Base-by-base conservation (phyloP, 1,284 basidiomycete species). In the Puccinia polysora region DNA sequence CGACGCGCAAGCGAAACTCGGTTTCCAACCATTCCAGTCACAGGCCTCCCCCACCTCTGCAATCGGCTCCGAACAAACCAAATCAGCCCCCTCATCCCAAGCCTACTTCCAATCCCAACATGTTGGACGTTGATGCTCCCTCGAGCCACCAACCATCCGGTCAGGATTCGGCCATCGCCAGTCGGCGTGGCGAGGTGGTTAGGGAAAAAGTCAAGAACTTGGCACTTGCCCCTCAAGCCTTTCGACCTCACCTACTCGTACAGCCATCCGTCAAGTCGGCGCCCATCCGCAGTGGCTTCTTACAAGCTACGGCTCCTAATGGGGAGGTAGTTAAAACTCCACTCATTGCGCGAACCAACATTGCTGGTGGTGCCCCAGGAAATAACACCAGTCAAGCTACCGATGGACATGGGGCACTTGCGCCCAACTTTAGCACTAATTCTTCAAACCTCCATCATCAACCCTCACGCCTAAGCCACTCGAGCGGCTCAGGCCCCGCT, bases 261-360 rank as follows among this genome's bases (percentile, higher is more conserved):
- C 58, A 63, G 18, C 58, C 58, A 30, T 62, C 56, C 14, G 49
- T 70, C 50, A 70, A 62, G 40, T 70, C 68, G n/a, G 68, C 68
- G 20, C 68, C 68, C n/a, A 62, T 70, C 23, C 34, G 49, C 10
- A 53, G 58, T 18, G 56, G 68, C 1, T 70, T 70, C n/a, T 60
- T 70, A 20, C 67, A 70, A 23, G 40, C 32, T 30, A 60, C 45
- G 8, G 18, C 45, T 50, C 36, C 28, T 2, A 62, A 70, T 53
- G 58, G 47, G 1, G 34, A 53, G 14, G 25, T 53, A 2, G 30
- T 63, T 18, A 52, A 40, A 40, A 60, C 47, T 47, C 55, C 67
- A 8, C 32, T 60, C 14, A 60, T 60, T 50, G 53, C 67, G 2
- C 38, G 55, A 28, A 45, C 38, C 20, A 70, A 62, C 36, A 18